phyloP scores from a whole-genome alignment of 2,329 filamentous ascomycete species.

The Trichoderma atroviride region DNA sequence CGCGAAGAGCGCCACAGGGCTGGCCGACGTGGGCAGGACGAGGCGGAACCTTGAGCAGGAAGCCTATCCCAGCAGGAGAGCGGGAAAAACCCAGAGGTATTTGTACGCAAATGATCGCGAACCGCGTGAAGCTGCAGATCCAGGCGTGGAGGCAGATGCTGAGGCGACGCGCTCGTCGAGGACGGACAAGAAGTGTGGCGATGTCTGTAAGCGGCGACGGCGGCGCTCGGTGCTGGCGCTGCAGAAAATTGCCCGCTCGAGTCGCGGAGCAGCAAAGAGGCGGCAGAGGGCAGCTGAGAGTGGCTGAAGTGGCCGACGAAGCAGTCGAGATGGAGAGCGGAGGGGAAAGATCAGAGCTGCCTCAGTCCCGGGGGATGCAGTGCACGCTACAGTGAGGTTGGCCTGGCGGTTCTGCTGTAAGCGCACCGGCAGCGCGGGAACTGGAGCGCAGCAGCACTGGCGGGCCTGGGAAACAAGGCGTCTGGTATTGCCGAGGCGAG shows the following conservation, averaged over 20 bases:
- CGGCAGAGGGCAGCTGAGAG: constrained; percentile 10
- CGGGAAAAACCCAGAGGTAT: background rate
- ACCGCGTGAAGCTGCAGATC: constrained; percentile 4
- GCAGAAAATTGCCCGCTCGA: constrained; percentile 2
- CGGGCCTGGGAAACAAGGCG: background rate
- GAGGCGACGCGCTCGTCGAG: constrained; percentile 23
- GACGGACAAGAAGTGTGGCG: background rate
- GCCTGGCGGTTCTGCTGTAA: constrained; percentile 12
- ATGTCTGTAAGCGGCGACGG: constrained; percentile 22
- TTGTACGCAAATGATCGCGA: constrained; percentile 15
- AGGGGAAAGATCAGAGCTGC: background rate
- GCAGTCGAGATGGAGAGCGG: constrained; percentile 11
- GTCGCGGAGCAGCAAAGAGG: constrained; percentile 23
- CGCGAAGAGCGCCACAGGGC: constrained; percentile 39
- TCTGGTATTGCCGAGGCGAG: background rate
- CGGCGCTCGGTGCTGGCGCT: constrained; percentile 19
- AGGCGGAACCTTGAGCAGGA: constrained; percentile 30
- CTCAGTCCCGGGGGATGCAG: constrained; percentile 24
- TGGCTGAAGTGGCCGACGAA: constrained; percentile 3
- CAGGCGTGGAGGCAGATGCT: background rate
- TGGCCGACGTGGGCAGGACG: constrained; percentile 40
- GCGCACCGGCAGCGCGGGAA: constrained; percentile 27
- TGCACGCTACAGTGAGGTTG: constrained; percentile 22
- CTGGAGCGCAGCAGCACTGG: constrained; percentile 17
- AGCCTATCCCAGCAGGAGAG: background rate